Conservation (phyloP, 805 yeast species). For the Kuraishia ogatae region DNA sequence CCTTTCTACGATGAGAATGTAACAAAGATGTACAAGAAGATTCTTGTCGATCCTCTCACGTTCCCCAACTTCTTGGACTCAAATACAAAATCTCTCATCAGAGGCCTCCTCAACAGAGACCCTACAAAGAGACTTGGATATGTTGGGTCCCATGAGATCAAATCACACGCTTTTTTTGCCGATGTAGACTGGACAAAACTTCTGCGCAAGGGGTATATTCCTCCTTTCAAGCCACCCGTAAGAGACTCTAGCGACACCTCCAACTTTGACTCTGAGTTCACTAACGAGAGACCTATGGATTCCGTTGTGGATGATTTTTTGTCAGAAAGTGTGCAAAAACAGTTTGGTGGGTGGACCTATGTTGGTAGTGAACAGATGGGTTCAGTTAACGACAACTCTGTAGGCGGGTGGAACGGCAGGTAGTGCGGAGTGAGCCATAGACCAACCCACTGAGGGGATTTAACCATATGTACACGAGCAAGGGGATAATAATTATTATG, state of each 20-base stretch:
- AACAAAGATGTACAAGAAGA: conserved; percentile 88
- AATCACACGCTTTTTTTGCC: conserved; percentile 75
- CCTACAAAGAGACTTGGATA: conserved; percentile 72
- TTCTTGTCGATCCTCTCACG: conserved; percentile 76
- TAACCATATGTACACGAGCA: too few species aligned
- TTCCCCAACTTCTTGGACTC: conserved; percentile 85
- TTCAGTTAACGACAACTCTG: neutral
- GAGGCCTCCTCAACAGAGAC: conserved; percentile 73
- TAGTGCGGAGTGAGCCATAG: too few species aligned
- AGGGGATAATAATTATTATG: too few species aligned
- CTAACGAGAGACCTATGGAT: conserved; percentile 88
- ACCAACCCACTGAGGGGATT: too few species aligned
- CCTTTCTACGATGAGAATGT: conserved; percentile 96
- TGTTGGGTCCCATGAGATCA: conserved; percentile 79
- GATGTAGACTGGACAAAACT: conserved; percentile 87
- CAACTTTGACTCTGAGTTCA: conserved; percentile 87
- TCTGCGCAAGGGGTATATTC: conserved; percentile 78
- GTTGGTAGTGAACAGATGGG: conserved; percentile 35
- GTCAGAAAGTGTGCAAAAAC: conserved; percentile 92
- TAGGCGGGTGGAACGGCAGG: neutral
- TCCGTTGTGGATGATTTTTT: conserved; percentile 89
- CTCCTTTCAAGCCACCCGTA: conserved; percentile 93
- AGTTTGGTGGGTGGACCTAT: conserved; percentile 99
- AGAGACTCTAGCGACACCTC: conserved; percentile 81
- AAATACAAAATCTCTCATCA: conserved; percentile 75